Conservation (phyloP, 176 grass and related monocot species). For the Rhynchospora pubera region DNA sequence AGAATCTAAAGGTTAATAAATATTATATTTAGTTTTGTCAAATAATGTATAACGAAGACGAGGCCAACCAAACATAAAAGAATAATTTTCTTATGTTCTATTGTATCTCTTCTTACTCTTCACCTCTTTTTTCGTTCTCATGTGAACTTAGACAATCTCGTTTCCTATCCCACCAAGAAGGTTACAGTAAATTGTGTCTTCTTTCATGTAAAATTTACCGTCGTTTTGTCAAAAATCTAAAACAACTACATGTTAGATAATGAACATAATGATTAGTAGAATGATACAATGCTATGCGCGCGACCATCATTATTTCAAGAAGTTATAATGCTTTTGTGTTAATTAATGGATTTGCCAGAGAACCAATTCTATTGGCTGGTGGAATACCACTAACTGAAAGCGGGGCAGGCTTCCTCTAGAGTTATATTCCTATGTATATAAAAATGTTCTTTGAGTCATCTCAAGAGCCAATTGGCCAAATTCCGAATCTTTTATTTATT, state of each 20-base stretch:
- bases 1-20: too few relatives aligned
- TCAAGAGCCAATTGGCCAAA: background rate
- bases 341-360: background rate
- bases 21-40: too few relatives aligned
- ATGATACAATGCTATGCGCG: background rate
- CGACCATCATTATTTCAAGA: background rate
- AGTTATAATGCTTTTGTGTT: background rate
- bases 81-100: too few relatives aligned
- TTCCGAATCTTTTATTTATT: constrained; percentile 8
- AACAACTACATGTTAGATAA: too few relatives aligned
- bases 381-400: constrained; percentile 7
- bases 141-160: background rate
- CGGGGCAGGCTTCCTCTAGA: background rate
- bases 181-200: background rate
- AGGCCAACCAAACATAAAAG: too few relatives aligned
- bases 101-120: too few relatives aligned
- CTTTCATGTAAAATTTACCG: background rate
- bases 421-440: background rate
- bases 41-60: too few relatives aligned
- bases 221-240: too few relatives aligned
- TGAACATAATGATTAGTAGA: background rate
- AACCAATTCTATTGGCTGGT: background rate
- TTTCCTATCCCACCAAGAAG: background rate
- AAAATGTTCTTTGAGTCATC: constrained; percentile 9
- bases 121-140: too few relatives aligned